Evolutionary conservation across 306 rosid species (phyloP).

Genomic region (Gillenia trifoliata): DNA sequence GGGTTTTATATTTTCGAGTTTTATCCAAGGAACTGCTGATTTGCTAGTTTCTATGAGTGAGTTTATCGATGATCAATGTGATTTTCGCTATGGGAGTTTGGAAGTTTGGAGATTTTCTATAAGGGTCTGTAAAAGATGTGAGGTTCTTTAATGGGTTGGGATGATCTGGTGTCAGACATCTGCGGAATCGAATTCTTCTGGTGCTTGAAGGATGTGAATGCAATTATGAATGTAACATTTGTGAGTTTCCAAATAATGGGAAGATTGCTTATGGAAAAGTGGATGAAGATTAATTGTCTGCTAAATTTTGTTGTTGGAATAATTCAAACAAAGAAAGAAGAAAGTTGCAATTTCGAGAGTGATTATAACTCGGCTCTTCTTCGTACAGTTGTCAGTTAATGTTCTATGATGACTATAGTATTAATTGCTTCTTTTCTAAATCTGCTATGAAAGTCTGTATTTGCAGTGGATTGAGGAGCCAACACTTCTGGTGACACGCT

Average conservation of each 20-base stretch:
- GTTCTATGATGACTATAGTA: background rate
- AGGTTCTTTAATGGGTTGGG: background rate
- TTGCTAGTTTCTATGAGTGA: background rate
- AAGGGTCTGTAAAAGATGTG: background rate
- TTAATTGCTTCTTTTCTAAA: slow-evolving; percentile 14
- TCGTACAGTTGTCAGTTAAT: background rate
- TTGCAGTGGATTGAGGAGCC: slow-evolving; percentile 98
- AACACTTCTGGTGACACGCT: slow-evolving; percentile 84
- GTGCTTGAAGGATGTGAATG: background rate
- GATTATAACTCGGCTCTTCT: background rate
- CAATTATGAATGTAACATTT: background rate
- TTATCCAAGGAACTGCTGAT: background rate
- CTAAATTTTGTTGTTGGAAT: background rate
- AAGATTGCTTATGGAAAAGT: background rate
- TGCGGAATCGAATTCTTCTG: background rate
- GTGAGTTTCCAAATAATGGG: background rate
- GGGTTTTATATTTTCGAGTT: background rate
- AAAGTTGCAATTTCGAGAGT: background rate
- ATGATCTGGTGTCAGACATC: background rate
- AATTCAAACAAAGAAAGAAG: background rate
- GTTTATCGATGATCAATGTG: background rate
- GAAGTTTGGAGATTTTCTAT: background rate
- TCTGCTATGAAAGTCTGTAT: slow-evolving; percentile 33
- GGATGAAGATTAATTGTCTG: background rate
- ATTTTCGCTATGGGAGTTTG: background rate